phyloP scores from a whole-genome alignment of 148 eudicot genomes.

The Nepenthes gracilis region DNA sequence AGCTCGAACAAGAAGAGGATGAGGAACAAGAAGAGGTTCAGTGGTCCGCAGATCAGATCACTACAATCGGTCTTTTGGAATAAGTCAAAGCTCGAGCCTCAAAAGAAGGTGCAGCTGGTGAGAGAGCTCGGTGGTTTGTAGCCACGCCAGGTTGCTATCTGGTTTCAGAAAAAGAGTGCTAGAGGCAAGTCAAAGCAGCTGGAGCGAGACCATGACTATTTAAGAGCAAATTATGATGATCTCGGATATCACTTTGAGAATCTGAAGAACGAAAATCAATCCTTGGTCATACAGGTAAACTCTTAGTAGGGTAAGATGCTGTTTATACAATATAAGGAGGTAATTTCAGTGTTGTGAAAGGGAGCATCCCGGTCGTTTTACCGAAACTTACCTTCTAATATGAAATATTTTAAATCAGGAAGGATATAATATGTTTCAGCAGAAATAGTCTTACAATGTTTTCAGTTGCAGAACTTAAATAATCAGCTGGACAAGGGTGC shows the following conservation, averaged over 20 bases:
- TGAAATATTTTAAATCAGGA: too few species aligned
- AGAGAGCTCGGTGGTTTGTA: conserved; percentile 49
- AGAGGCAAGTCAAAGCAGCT: conserved; percentile 61
- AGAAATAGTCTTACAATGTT: not conserved
- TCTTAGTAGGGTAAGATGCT: not conserved
- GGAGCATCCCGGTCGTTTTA: too few species aligned
- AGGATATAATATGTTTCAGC: too few species aligned
- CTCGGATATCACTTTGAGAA: conserved; percentile 34
- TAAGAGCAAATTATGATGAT: conserved; percentile 32
- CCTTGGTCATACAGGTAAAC: conserved; percentile 32
- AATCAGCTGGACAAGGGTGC: conserved; percentile 12
- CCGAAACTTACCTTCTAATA: too few species aligned
- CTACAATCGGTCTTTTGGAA: conserved; percentile 42
- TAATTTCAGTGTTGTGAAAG: too few species aligned
- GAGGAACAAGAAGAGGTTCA: conserved; percentile 42
- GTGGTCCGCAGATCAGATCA: conserved; percentile 48
- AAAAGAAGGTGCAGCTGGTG: conserved; percentile 53
- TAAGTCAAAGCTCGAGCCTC: conserved; percentile 54
- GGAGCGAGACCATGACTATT: conserved; percentile 27
- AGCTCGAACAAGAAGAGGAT: conserved; percentile 19
- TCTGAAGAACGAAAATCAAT: conserved; percentile 39
- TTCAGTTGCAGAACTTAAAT: conserved; percentile 49
- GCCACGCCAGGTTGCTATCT: conserved; percentile 62
- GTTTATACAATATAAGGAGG: too few species aligned
- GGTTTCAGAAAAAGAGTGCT: conserved; percentile 76